These are phyloP conservation scores for Borealophlyctis nickersoniae DNA, from an alignment of 192 early-diverging fungal genomes.

Conservation along the genomic window DNA sequence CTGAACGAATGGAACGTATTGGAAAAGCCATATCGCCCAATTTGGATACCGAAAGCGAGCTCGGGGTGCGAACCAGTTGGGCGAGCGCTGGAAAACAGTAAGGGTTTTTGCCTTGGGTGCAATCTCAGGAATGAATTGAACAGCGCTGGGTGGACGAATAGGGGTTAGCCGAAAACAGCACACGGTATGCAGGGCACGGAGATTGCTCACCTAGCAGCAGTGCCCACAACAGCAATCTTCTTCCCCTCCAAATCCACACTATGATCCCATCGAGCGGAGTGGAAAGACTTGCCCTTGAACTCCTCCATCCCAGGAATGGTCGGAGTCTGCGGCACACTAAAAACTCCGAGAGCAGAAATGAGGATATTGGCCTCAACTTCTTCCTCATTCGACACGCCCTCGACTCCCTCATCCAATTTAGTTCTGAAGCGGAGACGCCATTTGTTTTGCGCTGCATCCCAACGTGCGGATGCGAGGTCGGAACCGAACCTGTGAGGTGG, in stretches of 20 bases:
- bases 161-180: no score
- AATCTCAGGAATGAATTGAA: constrained; percentile 41
- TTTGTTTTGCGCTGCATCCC: not conserved
- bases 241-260: constrained; percentile 44
- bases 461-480: not conserved
- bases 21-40: constrained; percentile 29
- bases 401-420: constrained; percentile 26
- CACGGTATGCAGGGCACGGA: no score
- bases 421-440: constrained; percentile 19
- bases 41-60: constrained; percentile 22
- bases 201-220: constrained; percentile 35
- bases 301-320: constrained; percentile 35
- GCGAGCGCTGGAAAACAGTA: constrained; percentile 41
- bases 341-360: constrained; percentile 47
- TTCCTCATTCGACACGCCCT: constrained; percentile 5
- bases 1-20: constrained; percentile 30
- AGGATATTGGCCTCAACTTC: constrained; percentile 32
- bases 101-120: constrained; percentile 32
- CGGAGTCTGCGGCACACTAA: constrained; percentile 48
- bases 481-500: not conserved
- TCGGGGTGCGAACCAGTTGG: constrained; percentile 38
- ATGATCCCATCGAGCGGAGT: constrained; percentile 54
- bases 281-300: constrained; percentile 51
- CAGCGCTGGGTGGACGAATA: no score
- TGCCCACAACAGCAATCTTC: constrained; percentile 46